These are phyloP conservation scores for Yarrowia sp. DNA, from an alignment of 805 yeast genomes.

Conservation along the genomic window DNA sequence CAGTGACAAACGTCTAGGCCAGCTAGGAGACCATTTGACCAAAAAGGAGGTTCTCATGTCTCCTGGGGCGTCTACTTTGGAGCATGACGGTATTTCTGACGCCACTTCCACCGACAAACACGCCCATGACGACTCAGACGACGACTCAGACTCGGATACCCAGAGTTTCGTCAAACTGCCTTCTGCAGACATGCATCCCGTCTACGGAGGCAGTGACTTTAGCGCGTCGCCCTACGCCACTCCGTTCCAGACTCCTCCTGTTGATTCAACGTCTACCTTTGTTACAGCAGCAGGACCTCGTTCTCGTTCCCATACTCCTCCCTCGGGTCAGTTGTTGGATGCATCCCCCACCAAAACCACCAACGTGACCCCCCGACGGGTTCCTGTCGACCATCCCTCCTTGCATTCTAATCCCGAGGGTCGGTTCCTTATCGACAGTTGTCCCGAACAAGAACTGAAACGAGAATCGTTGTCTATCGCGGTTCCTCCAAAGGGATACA, in stretches of 20 bases:
- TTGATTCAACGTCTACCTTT: conserved; percentile 23
- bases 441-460: conserved; percentile 30
- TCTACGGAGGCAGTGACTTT: conserved; percentile 8
- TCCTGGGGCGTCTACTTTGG: conserved; percentile 13
- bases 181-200: conserved; percentile 31
- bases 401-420: conserved; percentile 37
- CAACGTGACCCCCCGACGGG: conserved; percentile 20
- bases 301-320: conserved; percentile 19
- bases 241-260: conserved; percentile 16
- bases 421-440: conserved; percentile 35
- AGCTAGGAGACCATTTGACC: background rate
- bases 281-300: background rate
- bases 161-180: conserved; percentile 33
- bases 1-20: background rate
- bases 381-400: conserved; percentile 38
- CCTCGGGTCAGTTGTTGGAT: conserved; percentile 11
- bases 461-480: conserved; percentile 3
- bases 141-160: conserved; percentile 8
- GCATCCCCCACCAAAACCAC: conserved; percentile 19
- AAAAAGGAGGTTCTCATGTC: background rate
- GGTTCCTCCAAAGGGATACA: conserved; percentile 9
- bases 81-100: conserved; percentile 23
- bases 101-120: conserved; percentile 1
- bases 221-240: conserved; percentile 3
- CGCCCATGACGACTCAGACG: background rate